phyloP scores from a whole-genome alignment of 163 green algal species.

The Scenedesmus sp. region DNA sequence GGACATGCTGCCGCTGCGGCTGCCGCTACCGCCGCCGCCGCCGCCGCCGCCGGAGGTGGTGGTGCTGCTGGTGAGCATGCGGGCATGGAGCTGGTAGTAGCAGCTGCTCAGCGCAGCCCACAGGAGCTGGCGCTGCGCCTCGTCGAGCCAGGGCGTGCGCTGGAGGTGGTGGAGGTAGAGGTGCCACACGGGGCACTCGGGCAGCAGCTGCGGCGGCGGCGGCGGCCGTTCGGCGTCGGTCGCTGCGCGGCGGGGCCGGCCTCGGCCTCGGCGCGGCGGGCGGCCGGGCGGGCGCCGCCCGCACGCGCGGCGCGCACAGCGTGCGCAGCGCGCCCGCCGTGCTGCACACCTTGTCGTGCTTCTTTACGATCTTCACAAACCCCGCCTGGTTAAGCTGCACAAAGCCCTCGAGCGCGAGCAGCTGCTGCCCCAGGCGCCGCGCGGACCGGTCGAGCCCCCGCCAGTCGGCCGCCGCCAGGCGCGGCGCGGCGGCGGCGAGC shows the following conservation, averaged over 20 bases:
- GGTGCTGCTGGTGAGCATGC: not conserved
- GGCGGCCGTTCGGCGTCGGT: too few relatives aligned
- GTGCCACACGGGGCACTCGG: constrained; percentile 33
- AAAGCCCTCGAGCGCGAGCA: constrained; percentile 57
- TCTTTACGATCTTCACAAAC: constrained; percentile 76
- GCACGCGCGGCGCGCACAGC: too few relatives aligned
- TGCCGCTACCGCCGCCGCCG: not conserved
- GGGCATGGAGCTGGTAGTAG: constrained; percentile 44
- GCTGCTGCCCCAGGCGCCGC: constrained; percentile 47
- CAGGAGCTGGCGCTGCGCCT: constrained; percentile 27
- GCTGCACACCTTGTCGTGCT: constrained; percentile 75
- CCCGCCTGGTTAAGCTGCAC: constrained; percentile 66
- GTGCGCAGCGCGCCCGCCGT: too few relatives aligned
- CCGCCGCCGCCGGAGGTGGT: not conserved
- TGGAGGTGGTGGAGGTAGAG: constrained; percentile 41
- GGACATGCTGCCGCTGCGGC: not conserved
- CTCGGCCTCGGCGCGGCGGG: too few relatives aligned
- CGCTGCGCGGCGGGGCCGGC: too few relatives aligned
- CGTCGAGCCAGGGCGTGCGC: constrained; percentile 20
- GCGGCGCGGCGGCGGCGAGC: constrained; percentile 29
- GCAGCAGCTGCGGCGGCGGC: constrained; percentile 18
- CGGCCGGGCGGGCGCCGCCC: too few relatives aligned
- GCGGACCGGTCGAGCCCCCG: constrained; percentile 2
- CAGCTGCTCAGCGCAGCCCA: constrained; percentile 30
- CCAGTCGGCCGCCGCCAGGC: not conserved